Percentiles rank a stretch among this genome's conserved stretches.
Conservation (phyloP, 768 basidiomycete genomes). For the Auriscalpium vulgare region DNA sequence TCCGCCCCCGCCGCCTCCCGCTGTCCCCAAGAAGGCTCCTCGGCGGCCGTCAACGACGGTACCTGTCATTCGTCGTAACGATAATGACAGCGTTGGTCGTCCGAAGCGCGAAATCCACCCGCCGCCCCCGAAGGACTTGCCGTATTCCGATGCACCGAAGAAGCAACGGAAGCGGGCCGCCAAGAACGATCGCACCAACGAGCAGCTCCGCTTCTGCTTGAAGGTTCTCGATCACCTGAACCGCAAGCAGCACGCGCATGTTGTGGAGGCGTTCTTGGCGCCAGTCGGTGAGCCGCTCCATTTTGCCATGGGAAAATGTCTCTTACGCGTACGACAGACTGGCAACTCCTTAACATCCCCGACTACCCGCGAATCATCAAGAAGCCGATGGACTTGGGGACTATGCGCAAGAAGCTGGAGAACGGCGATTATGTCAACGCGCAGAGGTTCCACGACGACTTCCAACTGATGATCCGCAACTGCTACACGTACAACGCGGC, state of each 20-base stretch:
- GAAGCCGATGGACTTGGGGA: constrained; percentile 91
- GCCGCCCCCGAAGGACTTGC: constrained; percentile 84
- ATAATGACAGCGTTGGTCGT: constrained; percentile 52
- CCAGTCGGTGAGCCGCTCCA: constrained; percentile 70
- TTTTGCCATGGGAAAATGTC: neutral
- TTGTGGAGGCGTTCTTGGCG: constrained; percentile 83
- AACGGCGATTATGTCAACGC: constrained; percentile 68
- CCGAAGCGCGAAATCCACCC: constrained; percentile 98
- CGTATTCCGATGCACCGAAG: constrained; percentile 72
- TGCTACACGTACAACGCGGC: constrained; percentile 89
- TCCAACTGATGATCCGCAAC: constrained; percentile 92
- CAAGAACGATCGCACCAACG: constrained; percentile 59
- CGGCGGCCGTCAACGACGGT: constrained; percentile 76
- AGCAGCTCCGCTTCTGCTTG: constrained; percentile 79
- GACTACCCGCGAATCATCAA: constrained; percentile 83
- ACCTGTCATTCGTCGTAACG: constrained; percentile 77
- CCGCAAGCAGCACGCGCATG: constrained; percentile 65
- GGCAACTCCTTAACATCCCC: constrained; percentile 71
- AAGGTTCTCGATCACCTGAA: constrained; percentile 70
- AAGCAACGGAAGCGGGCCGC: constrained; percentile 55
- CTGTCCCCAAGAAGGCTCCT: constrained; percentile 35
- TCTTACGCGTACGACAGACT: constrained; percentile 41
- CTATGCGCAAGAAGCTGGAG: constrained; percentile 83
- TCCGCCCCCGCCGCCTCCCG: constrained; percentile 35
- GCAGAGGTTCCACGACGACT: constrained; percentile 79